Evolutionary conservation across 2,329 filamentous ascomycete genomes (phyloP).

Genomic region (Beauveria scarabaeidicola): DNA sequence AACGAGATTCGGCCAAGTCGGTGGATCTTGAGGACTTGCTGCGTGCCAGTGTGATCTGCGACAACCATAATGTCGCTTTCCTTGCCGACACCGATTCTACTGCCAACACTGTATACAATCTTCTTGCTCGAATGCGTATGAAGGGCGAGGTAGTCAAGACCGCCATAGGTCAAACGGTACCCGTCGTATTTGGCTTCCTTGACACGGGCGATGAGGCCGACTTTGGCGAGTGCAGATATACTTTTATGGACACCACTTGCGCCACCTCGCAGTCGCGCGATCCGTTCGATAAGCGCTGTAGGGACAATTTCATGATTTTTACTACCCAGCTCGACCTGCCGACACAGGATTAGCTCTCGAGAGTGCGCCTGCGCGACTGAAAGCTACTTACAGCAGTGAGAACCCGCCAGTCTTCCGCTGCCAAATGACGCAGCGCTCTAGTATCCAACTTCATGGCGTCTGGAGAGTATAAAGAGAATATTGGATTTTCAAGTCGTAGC

Average conservation of each 20-base stretch:
- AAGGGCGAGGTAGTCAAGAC: conserved; percentile 92
- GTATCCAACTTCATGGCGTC: conserved; percentile 83
- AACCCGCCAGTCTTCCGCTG: conserved; percentile 88
- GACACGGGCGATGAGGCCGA: conserved; percentile 79
- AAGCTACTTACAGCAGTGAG: conserved; percentile 67
- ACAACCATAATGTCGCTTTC: conserved; percentile 96
- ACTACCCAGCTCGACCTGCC: conserved; percentile 82
- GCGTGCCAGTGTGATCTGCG: conserved; percentile 66
- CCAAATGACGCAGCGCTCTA: conserved; percentile 85
- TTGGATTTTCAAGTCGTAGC: neutral
- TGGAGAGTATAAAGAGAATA: neutral
- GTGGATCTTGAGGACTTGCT: conserved; percentile 90
- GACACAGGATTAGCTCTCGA: conserved; percentile 26
- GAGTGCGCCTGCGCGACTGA: conserved; percentile 18
- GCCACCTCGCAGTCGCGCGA: conserved; percentile 72
- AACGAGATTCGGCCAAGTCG: conserved; percentile 93
- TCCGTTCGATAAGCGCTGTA: conserved; percentile 75
- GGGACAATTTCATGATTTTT: conserved; percentile 97
- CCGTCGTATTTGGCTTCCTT: conserved; percentile 98
- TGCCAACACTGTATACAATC: conserved; percentile 83
- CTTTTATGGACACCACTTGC: conserved; percentile 71
- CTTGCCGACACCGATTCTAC: conserved; percentile 91
- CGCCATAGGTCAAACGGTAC: conserved; percentile 92
- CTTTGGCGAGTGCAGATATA: conserved; percentile 88
- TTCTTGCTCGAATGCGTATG: conserved; percentile 77